phyloP scores from a whole-genome alignment of 331 rosid species.

The Pyracantha coccinea region DNA sequence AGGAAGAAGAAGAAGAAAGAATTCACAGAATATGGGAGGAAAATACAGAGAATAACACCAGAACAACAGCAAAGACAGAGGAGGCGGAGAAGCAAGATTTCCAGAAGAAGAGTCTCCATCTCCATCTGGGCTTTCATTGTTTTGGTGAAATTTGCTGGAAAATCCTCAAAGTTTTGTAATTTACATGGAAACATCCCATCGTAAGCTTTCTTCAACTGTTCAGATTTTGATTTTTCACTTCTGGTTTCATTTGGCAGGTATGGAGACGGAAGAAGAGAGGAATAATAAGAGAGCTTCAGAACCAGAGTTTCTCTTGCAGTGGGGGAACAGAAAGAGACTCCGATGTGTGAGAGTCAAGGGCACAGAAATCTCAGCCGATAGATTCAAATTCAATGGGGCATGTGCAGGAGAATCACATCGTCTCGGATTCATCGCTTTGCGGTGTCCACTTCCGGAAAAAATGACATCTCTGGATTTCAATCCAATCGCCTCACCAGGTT shows the following conservation, averaged over 20 bases:
- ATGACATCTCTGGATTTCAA: slow-evolving; percentile 32
- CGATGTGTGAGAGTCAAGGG: slow-evolving; percentile 73
- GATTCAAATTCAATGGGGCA: slow-evolving; percentile 46
- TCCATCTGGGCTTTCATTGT: slow-evolving; percentile 26
- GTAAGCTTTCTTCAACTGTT: slow-evolving; percentile 13
- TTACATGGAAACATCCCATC: slow-evolving; percentile 16
- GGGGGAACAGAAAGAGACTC: slow-evolving; percentile 68
- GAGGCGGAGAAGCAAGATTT: background rate
- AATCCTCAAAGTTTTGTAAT: background rate
- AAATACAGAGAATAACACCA: background rate
- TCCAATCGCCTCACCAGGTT: slow-evolving; percentile 58
- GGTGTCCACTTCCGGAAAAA: slow-evolving; percentile 31
- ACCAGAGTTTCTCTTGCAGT: slow-evolving; percentile 68
- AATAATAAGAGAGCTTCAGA: slow-evolving; percentile 48
- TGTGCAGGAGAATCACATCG: slow-evolving; percentile 42
- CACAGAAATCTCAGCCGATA: slow-evolving; percentile 39
- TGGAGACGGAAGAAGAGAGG: slow-evolving; percentile 65
- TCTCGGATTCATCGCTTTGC: slow-evolving; percentile 41
- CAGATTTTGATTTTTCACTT: background rate
- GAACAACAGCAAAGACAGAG: background rate
- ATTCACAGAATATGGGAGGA: background rate
- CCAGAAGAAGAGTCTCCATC: background rate
- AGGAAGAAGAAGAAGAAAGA: background rate
- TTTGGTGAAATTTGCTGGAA: slow-evolving; percentile 1
- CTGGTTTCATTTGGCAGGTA: slow-evolving; percentile 17